A percentile compares a stretch with the other conserved stretches of the same genome.
phyloP scores from a whole-genome alignment of 441 rosid species.

The California macrophylla region DNA sequence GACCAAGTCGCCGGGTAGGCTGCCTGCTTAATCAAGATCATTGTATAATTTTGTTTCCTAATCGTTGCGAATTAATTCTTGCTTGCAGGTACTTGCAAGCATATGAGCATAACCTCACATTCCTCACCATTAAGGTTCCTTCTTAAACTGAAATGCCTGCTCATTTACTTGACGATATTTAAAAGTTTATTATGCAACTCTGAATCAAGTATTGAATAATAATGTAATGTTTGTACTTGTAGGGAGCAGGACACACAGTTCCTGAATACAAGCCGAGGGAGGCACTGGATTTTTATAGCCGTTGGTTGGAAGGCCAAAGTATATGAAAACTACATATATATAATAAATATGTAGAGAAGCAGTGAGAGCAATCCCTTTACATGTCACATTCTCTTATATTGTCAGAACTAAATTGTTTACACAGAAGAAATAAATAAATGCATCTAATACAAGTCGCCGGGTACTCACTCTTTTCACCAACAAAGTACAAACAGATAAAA shows the following conservation, averaged over 20 bases:
- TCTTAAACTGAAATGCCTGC: background rate
- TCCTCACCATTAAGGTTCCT: conserved; percentile 52
- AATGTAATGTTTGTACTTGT: too few species aligned
- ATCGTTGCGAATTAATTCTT: too few species aligned
- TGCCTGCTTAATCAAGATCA: too few species aligned
- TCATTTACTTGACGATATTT: too few species aligned
- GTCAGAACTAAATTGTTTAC: background rate
- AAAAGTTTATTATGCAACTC: background rate
- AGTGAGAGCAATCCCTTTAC: background rate
- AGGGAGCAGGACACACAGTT: conserved; percentile 71
- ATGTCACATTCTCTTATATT: background rate
- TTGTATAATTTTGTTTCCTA: too few species aligned
- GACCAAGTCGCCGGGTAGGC: conserved; percentile 42
- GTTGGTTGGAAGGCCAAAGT: conserved; percentile 32
- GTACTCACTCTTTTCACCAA: too few species aligned
- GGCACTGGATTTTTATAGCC: conserved; percentile 30
- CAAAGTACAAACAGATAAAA: too few species aligned
- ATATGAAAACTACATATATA: conserved; percentile 12
- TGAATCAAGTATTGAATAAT: background rate
- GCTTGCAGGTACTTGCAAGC: conserved; percentile 44
- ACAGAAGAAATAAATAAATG: too few species aligned
- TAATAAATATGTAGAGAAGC: background rate
- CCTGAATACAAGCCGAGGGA: conserved; percentile 56
- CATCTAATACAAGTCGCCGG: too few species aligned
- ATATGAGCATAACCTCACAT: conserved; percentile 42